These are phyloP conservation scores for Apiotrichum porosum DNA, from an alignment of 1,284 basidiomycete species.

Conservation along the genomic window DNA sequence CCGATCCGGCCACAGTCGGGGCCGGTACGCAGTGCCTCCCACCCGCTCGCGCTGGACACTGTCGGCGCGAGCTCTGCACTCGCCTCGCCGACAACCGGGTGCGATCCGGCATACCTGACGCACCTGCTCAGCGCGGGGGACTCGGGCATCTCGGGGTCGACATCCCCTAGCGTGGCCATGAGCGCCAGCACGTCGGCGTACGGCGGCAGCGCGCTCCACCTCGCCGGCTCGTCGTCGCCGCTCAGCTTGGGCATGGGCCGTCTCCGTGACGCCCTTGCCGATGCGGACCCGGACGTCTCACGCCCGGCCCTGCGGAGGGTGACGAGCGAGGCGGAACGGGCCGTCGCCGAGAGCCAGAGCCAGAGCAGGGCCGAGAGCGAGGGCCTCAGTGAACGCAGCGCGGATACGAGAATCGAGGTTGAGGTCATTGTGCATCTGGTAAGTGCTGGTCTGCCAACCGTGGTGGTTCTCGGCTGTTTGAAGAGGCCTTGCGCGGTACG, in stretches of 20 bases:
- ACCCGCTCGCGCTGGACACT: conserved; percentile 10
- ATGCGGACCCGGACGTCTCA: conserved; percentile 43
- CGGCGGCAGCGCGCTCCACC: too few relatives aligned
- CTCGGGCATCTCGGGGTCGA: conserved; percentile 9
- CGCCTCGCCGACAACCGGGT: too few relatives aligned
- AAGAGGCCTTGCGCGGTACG: too few relatives aligned
- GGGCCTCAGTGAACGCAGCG: conserved; percentile 27
- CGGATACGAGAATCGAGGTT: conserved; percentile 38
- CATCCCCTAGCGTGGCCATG: too few relatives aligned
- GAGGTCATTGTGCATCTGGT: conserved; percentile 52
- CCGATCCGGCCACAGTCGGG: too few relatives aligned
- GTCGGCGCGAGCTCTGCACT: too few relatives aligned
- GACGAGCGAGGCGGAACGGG: conserved; percentile 41
- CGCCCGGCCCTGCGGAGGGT: conserved; percentile 34
- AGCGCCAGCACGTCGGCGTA: too few relatives aligned
- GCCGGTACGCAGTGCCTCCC: conserved; percentile 2
- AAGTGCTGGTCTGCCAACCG: conserved; percentile 10
- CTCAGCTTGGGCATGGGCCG: too few relatives aligned
- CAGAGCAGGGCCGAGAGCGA: conserved; percentile 3
- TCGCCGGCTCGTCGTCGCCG: too few relatives aligned
- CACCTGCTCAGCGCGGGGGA: background rate
- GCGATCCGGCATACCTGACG: too few relatives aligned
- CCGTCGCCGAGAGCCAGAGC: conserved; percentile 34
- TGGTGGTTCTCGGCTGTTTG: conserved; percentile 1
- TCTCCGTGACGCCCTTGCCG: too few relatives aligned